Evolutionary conservation across 2,329 filamentous ascomycete species (phyloP), one percentile per base, ranked within the genome.

Genomic region (Penicillium sp.): DNA sequence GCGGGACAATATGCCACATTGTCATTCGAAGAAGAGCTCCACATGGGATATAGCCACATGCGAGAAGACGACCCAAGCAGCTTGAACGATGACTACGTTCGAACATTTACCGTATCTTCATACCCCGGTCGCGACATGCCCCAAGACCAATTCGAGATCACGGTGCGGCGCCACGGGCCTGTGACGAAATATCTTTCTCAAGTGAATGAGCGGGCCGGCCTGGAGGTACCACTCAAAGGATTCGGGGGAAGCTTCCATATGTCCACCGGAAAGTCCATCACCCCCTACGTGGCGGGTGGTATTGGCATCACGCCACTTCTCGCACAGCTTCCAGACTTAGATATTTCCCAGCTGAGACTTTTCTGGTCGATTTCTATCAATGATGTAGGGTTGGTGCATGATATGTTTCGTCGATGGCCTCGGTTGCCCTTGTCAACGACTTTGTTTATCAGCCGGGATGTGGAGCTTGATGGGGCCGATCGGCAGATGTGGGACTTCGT

Each of bases 21-120:
- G 2, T 85, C 89, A 56, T 91, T 95, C 64, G 77, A 80, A 11
- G 70, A 51, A 7, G 32, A 51, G 27, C 75, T 96, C 1, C 84
- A 88, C 59, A 70, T 79, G 10, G 91, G 91, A 0, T 96, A 91
- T 70, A 83, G 81, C 45, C 91, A 96, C 68, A 96, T 96, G 91
- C 79, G 85, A 2, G 86, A 95, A 59, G 84, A 88, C 53, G 90
- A 95, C 61, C 91, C 91, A 5, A 80, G 81, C 59, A 89, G 85
- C 62, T 70, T 96, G 14, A 96, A 96, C 63, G 91, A 96, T 67
- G 90, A 96, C 67, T 92, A 84, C 58, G 78, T 94, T 4, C 79
- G 91, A 27, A 95, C 90, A 0, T 96, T 96, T 66, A 96, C 91
- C 2, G 81, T 96, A 0, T 89, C 87, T 1, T 89, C 81, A 2